Evolutionary conservation across 371 early-diverging fungal genomes (phyloP).

Genomic region (Synchytrium microbalum): DNA sequence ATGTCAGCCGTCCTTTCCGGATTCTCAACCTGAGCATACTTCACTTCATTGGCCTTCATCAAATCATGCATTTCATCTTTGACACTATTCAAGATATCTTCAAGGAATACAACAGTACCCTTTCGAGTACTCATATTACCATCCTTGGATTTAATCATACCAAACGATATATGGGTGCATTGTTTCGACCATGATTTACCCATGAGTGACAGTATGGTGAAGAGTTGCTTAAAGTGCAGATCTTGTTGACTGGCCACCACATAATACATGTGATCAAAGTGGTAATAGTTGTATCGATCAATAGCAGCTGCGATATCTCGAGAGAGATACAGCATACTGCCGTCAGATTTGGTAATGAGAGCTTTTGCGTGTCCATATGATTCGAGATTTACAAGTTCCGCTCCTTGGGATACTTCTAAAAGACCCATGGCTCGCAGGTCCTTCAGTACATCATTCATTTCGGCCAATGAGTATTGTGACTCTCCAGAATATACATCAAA

Average conservation of each 20-base stretch:
- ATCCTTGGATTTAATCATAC: conserved; percentile 75
- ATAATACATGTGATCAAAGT: conserved; percentile 94
- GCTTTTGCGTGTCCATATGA: conserved; percentile 76
- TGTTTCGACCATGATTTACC: conserved; percentile 71
- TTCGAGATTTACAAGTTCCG: conserved; percentile 77
- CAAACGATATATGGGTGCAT: conserved; percentile 93
- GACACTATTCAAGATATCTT: conserved; percentile 91
- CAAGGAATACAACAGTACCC: conserved; percentile 97
- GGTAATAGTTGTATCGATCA: conserved; percentile 83
- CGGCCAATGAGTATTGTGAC: conserved; percentile 76
- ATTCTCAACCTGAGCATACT: conserved; percentile 77
- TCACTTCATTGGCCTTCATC: conserved; percentile 84
- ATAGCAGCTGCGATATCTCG: conserved; percentile 98
- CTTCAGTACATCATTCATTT: conserved; percentile 70
- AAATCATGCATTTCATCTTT: conserved; percentile 88
- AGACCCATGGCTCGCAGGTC: conserved; percentile 62
- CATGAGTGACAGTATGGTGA: conserved; percentile 82
- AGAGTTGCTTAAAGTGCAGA: conserved; percentile 93
- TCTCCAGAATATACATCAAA: conserved; percentile 99
- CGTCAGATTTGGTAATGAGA: conserved; percentile 92
- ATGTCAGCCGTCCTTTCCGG: conserved; percentile 72
- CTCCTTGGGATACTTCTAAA: conserved; percentile 74
- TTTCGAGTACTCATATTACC: conserved; percentile 97
- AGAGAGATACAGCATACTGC: conserved; percentile 94
- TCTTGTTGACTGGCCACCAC: conserved; percentile 95